Conservation (phyloP, 495 filamentous ascomycete species). For the Podospora tetraspora region DNA sequence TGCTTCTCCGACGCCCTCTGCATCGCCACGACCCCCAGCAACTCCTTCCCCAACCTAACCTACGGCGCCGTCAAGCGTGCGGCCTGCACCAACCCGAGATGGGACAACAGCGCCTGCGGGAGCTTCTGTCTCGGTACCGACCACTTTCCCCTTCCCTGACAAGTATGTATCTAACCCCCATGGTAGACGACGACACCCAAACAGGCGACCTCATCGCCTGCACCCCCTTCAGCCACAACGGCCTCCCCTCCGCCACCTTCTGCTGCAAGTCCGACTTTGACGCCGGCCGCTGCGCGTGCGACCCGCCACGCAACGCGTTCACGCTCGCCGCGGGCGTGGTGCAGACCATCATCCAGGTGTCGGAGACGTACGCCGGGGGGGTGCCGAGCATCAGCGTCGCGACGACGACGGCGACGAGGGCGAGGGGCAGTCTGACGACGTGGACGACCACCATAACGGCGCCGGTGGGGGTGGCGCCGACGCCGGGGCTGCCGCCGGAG, state of each 20-base stretch:
- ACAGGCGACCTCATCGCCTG: constrained; percentile 25
- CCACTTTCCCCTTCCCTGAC: neutral
- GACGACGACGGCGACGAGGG: neutral
- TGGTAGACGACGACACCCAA: constrained; percentile 14
- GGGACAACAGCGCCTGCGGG: constrained; percentile 31
- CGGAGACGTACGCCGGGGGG: constrained; percentile 14
- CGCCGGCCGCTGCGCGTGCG: constrained; percentile 25
- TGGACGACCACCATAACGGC: neutral
- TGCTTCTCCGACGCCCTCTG: constrained; percentile 35
- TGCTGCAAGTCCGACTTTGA: constrained; percentile 27
- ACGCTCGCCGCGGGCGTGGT: constrained; percentile 16
- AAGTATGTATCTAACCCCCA: neutral
- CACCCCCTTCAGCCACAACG: neutral
- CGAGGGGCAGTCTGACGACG: neutral
- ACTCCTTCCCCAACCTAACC: constrained; percentile 19
- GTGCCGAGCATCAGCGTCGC: constrained; percentile 11
- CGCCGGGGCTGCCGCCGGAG: too few species aligned
- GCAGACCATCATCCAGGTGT: constrained; percentile 30
- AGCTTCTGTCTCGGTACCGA: constrained; percentile 30
- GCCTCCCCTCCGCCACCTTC: constrained; percentile 19
- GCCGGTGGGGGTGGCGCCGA: too few species aligned
- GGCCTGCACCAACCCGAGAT: constrained; percentile 29
- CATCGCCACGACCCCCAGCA: constrained; percentile 25
- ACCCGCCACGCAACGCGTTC: constrained; percentile 13
- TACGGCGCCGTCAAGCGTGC: constrained; percentile 24